These are phyloP conservation scores for Warburgia ugandensis DNA, from an alignment of 164 flowering plant species.

Conservation along the genomic window DNA sequence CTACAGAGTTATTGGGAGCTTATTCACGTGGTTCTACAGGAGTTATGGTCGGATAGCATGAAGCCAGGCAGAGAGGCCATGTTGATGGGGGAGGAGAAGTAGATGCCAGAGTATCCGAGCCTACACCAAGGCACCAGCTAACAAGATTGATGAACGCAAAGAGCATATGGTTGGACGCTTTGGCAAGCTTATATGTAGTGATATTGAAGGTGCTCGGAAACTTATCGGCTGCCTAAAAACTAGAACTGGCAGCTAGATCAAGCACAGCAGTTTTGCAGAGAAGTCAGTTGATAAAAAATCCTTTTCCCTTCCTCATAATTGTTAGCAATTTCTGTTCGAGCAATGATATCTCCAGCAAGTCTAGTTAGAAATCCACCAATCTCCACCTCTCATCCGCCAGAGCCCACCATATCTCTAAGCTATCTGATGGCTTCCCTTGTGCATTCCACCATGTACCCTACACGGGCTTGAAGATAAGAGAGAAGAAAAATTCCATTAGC, in stretches of 20 bases:
- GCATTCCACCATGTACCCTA: conserved; percentile 82
- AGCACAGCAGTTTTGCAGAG: conserved; percentile 58
- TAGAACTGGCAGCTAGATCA: conserved; percentile 70
- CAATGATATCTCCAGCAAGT: conserved; percentile 81
- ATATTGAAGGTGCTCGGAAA: no score
- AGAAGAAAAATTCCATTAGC: not conserved
- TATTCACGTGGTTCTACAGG: conserved; percentile 62
- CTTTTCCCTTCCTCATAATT: conserved; percentile 79
- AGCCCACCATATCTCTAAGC: conserved; percentile 27
- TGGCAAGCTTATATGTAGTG: no score
- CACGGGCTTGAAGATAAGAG: conserved; percentile 23
- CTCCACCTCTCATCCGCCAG: conserved; percentile 61
- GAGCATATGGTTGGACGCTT: no score
- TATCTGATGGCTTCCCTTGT: conserved; percentile 48
- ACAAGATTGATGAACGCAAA: no score
- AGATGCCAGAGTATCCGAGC: no score
- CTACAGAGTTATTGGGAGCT: conserved; percentile 69
- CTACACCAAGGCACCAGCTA: no score
- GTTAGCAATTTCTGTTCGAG: conserved; percentile 66
- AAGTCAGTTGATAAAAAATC: conserved; percentile 58
- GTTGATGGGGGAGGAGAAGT: conserved; percentile 41
- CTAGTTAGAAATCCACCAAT: conserved; percentile 62
- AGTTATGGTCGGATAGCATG: conserved; percentile 97
- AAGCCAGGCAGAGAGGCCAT: conserved; percentile 80
- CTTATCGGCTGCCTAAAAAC: conserved; percentile 90